Evolutionary conservation across 2,329 filamentous ascomycete species (phyloP).

Genomic region (Lachnum nothofagi): DNA sequence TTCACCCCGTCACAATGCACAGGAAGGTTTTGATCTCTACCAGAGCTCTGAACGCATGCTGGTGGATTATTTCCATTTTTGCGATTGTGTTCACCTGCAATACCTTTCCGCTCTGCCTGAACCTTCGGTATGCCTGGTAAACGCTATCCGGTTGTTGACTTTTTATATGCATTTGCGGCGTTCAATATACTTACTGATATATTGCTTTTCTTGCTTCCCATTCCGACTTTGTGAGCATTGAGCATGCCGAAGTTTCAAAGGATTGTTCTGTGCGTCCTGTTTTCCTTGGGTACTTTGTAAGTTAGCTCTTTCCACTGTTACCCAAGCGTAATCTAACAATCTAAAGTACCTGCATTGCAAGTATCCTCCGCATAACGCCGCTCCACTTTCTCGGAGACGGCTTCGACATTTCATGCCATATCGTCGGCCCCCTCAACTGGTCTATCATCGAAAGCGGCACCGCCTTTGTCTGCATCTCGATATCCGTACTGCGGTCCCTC

Average conservation of each 20-base stretch:
- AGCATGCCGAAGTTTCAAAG: slow-evolving; percentile 11
- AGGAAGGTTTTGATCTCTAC: slow-evolving; percentile 4
- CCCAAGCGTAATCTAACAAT: not conserved
- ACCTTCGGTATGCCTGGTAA: slow-evolving; percentile 6
- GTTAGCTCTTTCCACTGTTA: not conserved
- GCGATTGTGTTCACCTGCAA: slow-evolving; percentile 17
- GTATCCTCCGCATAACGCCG: slow-evolving; percentile 11
- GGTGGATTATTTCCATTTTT: slow-evolving; percentile 17
- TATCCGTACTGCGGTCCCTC: not conserved
- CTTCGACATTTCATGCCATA: slow-evolving; percentile 13
- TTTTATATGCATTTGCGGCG: slow-evolving; percentile 13
- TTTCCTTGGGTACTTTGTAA: slow-evolving; percentile 18
- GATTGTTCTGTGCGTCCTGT: slow-evolving; percentile 12
- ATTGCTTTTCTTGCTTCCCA: slow-evolving; percentile 12
- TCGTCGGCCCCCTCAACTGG: slow-evolving; percentile 33
- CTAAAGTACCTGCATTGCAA: slow-evolving; percentile 19
- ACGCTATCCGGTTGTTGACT: slow-evolving; percentile 13
- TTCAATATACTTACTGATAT: slow-evolving; percentile 17
- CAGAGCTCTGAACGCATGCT: slow-evolving; percentile 3
- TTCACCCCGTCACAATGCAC: not conserved
- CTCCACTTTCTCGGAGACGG: slow-evolving; percentile 5
- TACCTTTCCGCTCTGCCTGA: slow-evolving; percentile 14
- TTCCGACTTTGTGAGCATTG: slow-evolving; percentile 17
- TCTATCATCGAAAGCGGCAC: slow-evolving; percentile 22
- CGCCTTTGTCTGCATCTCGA: not conserved